Evolutionary conservation across 768 basidiomycete species (phyloP).

Genomic region (Russula emetica): DNA sequence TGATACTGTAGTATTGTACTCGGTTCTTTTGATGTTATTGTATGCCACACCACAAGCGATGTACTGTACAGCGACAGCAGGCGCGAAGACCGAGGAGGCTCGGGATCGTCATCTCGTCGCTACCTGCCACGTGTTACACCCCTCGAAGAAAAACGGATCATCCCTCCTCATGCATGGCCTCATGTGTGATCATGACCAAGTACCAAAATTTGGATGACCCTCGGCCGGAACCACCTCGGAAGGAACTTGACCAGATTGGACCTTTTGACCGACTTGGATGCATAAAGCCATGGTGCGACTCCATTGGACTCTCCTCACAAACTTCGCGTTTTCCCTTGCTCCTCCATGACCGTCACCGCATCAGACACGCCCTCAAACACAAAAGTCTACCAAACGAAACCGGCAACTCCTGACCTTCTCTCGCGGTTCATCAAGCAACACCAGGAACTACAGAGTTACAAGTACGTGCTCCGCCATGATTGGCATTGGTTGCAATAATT

Average conservation of each 20-base stretch:
- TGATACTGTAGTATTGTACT: no score
- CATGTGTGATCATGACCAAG: background rate
- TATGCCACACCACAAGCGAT: no score
- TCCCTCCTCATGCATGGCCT: no score
- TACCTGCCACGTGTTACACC: background rate
- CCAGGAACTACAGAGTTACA: constrained; percentile 60
- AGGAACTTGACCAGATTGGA: background rate
- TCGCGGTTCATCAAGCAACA: constrained; percentile 53
- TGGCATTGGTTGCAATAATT: background rate
- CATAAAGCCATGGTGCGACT: no score
- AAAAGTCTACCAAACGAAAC: background rate
- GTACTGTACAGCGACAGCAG: no score
- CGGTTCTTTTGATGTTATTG: no score
- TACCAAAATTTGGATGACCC: background rate
- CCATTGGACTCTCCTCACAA: no score
- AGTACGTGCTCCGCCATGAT: constrained; percentile 41
- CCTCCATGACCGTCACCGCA: constrained; percentile 1
- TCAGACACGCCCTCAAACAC: background rate
- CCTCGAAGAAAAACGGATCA: no score
- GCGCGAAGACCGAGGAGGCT: no score
- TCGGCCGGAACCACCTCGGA: constrained; percentile 19
- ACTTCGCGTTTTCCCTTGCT: background rate
- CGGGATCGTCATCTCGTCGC: background rate
- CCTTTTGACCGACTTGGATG: background rate
- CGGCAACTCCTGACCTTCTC: constrained; percentile 39